phyloP scores from a whole-genome alignment of 2,329 filamentous ascomycete genomes.

The Alternaria sp. region DNA sequence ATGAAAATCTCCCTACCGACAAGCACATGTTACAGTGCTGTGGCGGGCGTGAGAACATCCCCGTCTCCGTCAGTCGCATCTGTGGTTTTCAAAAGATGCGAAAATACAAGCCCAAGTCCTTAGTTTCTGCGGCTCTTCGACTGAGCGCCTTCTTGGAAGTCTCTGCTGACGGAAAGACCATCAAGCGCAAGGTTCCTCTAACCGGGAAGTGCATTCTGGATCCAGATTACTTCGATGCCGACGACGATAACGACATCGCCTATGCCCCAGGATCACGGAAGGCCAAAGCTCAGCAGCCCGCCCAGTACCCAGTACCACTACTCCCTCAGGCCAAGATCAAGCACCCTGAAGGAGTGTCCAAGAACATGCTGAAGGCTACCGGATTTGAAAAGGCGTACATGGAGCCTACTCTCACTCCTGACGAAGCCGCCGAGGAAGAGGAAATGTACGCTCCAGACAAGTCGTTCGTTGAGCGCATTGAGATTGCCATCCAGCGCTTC shows the following conservation, averaged over 20 bases:
- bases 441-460: slow-evolving; percentile 68
- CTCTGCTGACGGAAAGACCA: slow-evolving; percentile 48
- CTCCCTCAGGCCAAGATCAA: slow-evolving; percentile 38
- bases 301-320: slow-evolving; percentile 28
- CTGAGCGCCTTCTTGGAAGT: slow-evolving; percentile 52
- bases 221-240: slow-evolving; percentile 28
- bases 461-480: slow-evolving; percentile 70
- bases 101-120: slow-evolving; percentile 48
- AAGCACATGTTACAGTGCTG: slow-evolving; percentile 51
- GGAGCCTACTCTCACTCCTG: slow-evolving; percentile 77
- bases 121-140: slow-evolving; percentile 51
- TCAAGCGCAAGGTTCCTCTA: slow-evolving; percentile 53
- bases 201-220: slow-evolving; percentile 39
- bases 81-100: slow-evolving; percentile 55
- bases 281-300: slow-evolving; percentile 20
- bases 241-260: slow-evolving; percentile 33
- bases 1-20: slow-evolving; percentile 55
- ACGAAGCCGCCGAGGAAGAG: slow-evolving; percentile 69
- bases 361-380: slow-evolving; percentile 52
- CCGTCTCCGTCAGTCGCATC: slow-evolving; percentile 53
- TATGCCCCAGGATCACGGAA: slow-evolving; percentile 34
- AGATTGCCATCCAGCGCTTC: slow-evolving; percentile 84
- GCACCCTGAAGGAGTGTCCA: slow-evolving; percentile 46
- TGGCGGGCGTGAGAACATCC: slow-evolving; percentile 49
- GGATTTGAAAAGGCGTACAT: slow-evolving; percentile 73